Conservation (phyloP, 371 early-diverging fungal species). For the Apophysomyces sp. region DNA sequence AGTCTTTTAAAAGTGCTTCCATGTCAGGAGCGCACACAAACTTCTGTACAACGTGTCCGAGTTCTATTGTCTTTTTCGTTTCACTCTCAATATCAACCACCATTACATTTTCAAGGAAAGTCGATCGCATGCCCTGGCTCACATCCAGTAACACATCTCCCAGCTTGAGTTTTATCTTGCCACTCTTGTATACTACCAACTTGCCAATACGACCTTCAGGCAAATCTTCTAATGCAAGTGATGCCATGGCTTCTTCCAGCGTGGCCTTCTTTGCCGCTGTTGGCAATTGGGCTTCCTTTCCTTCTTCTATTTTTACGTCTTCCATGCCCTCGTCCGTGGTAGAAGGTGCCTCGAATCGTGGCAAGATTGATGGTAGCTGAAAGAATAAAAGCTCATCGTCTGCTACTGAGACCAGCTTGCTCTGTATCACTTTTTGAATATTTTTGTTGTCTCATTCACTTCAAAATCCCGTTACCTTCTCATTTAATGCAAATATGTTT, state of each 20-base stretch:
- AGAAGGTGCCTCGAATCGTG: constrained; percentile 32
- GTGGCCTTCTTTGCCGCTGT: constrained; percentile 45
- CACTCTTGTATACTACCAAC: constrained; percentile 68
- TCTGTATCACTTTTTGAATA: not conserved
- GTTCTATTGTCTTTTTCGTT: constrained; percentile 51
- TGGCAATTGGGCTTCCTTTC: constrained; percentile 19
- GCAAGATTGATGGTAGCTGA: constrained; percentile 47
- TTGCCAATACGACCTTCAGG: constrained; percentile 69
- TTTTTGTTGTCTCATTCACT: not conserved
- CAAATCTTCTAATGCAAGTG: constrained; percentile 30
- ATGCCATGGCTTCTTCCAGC: constrained; percentile 29
- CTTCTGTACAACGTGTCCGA: constrained; percentile 65
- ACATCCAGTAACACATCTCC: constrained; percentile 70
- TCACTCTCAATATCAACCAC: constrained; percentile 55
- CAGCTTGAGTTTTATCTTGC: constrained; percentile 68
- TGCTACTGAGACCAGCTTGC: constrained; percentile 34
- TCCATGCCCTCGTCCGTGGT: constrained; percentile 7
- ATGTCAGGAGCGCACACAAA: constrained; percentile 67
- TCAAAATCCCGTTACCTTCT: constrained; percentile 10
- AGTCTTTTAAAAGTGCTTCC: constrained; percentile 46
- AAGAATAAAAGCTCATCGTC: constrained; percentile 44
- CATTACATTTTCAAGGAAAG: constrained; percentile 62
- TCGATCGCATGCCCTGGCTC: constrained; percentile 53
- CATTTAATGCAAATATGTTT: constrained; percentile 37
- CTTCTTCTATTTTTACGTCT: constrained; percentile 22